Percentiles rank a stretch among this genome's conserved stretches.
These are phyloP conservation scores for Coemansia sp. DNA, from an alignment of 192 early-diverging fungal species.

Conservation along the genomic window DNA sequence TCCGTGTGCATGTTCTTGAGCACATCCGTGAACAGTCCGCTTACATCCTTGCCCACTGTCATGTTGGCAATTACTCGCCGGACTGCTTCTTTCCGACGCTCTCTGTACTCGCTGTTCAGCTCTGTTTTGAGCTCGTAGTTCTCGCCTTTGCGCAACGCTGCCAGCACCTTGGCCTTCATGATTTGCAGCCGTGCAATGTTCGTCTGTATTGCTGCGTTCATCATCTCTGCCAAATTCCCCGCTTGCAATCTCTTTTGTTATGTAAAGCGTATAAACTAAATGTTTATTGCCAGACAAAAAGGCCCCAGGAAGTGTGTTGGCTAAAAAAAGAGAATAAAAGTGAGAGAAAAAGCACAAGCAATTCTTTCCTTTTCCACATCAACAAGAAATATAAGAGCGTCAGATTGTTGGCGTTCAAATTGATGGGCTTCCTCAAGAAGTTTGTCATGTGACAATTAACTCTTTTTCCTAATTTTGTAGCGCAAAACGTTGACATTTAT, in stretches of 20 bases:
- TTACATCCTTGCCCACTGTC: slow-evolving; percentile 99
- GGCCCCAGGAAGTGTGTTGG: neutral
- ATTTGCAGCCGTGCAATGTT: slow-evolving; percentile 55
- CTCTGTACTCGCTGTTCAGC: slow-evolving; percentile 96
- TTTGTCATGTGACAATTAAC: no score
- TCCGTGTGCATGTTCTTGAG: slow-evolving; percentile 99
- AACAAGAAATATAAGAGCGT: no score
- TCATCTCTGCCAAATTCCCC: slow-evolving; percentile 29
- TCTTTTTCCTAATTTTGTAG: no score
- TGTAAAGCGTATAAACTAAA: no score
- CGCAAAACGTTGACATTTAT: no score
- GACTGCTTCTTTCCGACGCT: slow-evolving; percentile 94
- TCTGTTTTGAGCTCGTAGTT: slow-evolving; percentile 98
- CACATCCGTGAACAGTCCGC: slow-evolving; percentile 92
- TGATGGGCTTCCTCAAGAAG: no score
- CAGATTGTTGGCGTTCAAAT: no score
- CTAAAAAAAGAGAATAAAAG: neutral
- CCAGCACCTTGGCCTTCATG: slow-evolving; percentile 52
- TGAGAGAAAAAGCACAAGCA: neutral
- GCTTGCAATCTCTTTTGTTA: neutral
- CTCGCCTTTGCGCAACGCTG: slow-evolving; percentile 64
- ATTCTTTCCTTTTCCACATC: no score
- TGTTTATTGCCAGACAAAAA: no score
- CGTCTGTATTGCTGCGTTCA: slow-evolving; percentile 53
- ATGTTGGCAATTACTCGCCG: slow-evolving; percentile 99